These are phyloP conservation scores for Fusarium nygamai DNA, from an alignment of 2,329 filamentous ascomycete genomes.

Conservation along the genomic window DNA sequence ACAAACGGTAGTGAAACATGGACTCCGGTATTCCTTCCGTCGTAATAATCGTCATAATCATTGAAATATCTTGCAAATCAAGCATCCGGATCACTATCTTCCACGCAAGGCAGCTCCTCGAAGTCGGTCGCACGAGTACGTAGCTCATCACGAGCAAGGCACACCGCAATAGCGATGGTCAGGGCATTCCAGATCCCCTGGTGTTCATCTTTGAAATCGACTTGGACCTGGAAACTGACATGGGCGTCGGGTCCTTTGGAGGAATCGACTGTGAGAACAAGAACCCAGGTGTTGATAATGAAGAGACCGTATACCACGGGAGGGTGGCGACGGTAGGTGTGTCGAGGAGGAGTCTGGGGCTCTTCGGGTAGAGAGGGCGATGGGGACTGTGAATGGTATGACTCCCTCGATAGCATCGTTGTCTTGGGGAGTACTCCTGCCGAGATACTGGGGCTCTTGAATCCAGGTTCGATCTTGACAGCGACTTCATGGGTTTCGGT, in stretches of 20 bases:
- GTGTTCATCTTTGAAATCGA: slow-evolving; percentile 51
- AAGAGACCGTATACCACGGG: slow-evolving; percentile 58
- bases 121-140: slow-evolving; percentile 49
- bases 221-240: slow-evolving; percentile 56
- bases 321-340: slow-evolving; percentile 45
- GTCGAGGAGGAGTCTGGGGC: slow-evolving; percentile 10
- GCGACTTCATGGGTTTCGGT: background rate
- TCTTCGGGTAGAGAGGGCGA: background rate
- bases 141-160: slow-evolving; percentile 54
- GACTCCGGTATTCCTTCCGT: background rate
- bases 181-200: slow-evolving; percentile 59
- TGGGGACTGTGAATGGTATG: background rate
- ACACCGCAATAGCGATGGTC: slow-evolving; percentile 53
- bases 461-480: slow-evolving; percentile 20
- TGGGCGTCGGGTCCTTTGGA: slow-evolving; percentile 48
- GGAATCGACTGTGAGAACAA: slow-evolving; percentile 54
- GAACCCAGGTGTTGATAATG: slow-evolving; percentile 51
- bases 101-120: slow-evolving; percentile 41
- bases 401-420: background rate
- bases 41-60: background rate
- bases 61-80: slow-evolving; percentile 32
- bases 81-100: slow-evolving; percentile 53
- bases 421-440: background rate
- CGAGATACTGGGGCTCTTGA: slow-evolving; percentile 13
- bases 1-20: background rate